A percentile compares a stretch with the other conserved stretches of the same genome.
phyloP scores from a whole-genome alignment of 1,139 yeast species.

The Pichia sp. region DNA sequence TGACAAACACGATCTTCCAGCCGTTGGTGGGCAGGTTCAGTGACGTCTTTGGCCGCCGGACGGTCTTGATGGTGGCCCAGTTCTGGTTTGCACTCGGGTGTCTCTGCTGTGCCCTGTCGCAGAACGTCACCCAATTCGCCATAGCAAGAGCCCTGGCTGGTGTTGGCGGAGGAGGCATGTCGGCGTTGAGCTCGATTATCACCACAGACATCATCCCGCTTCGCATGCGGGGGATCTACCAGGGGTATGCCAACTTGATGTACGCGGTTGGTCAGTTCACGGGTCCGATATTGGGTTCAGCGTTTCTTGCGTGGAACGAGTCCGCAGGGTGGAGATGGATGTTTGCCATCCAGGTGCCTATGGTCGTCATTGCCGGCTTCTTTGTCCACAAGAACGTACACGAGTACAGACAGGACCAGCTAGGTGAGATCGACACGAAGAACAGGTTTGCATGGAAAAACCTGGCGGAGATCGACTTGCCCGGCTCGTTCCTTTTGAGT shows the following conservation, averaged over 20 bases:
- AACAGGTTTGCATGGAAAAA: constrained; percentile 34
- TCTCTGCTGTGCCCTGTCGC: constrained; percentile 29
- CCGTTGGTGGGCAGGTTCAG: constrained; percentile 83
- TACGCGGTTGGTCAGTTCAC: constrained; percentile 41
- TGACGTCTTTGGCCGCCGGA: constrained; percentile 46
- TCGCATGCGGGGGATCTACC: constrained; percentile 32
- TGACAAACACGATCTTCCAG: constrained; percentile 60
- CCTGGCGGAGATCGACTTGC: constrained; percentile 37
- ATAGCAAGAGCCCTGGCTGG: constrained; percentile 34
- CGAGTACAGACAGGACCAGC: constrained; percentile 31
- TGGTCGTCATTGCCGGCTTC: constrained; percentile 34
- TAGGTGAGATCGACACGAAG: constrained; percentile 32
- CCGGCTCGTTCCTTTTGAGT: constrained; percentile 38
- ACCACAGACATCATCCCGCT: constrained; percentile 34
- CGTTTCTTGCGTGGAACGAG: constrained; percentile 32
- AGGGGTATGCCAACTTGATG: constrained; percentile 38
- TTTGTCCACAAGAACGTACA: constrained; percentile 33
- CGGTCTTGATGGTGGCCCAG: constrained; percentile 37
- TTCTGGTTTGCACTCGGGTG: constrained; percentile 41
- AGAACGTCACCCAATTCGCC: constrained; percentile 29
- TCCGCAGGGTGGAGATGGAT: constrained; percentile 42
- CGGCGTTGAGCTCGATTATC: constrained; percentile 34
- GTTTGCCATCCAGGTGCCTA: constrained; percentile 40
- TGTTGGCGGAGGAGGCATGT: constrained; percentile 36
- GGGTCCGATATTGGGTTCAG: constrained; percentile 42